Conservation (phyloP, 2,329 filamentous ascomycete species). For the Colletotrichum magnum region DNA sequence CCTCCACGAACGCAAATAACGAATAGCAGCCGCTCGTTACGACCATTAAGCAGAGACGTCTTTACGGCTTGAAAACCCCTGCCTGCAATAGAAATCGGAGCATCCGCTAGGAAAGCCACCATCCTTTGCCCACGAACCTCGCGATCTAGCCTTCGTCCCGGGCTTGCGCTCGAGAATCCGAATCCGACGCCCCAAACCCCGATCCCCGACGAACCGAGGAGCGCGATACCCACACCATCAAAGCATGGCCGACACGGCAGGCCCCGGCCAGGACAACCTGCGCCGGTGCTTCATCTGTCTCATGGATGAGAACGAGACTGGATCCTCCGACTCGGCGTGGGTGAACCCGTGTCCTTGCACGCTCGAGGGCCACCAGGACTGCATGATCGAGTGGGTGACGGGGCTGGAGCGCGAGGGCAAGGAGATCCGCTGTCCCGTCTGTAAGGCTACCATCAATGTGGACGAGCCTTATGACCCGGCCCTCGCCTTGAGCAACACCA, state of each 20-base stretch:
- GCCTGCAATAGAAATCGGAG: not conserved
- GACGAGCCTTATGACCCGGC: constrained; percentile 81
- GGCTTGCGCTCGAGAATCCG: not conserved
- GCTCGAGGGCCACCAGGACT: constrained; percentile 90
- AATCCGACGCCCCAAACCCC: not conserved
- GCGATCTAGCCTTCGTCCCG: not conserved
- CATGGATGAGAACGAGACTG: constrained; percentile 66
- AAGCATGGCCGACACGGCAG: not conserved
- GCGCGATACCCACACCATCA: not conserved
- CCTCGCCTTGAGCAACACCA: constrained; percentile 74
- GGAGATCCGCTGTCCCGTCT: constrained; percentile 87
- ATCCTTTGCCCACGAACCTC: not conserved
- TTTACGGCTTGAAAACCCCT: too few species aligned
- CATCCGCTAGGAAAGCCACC: constrained; percentile 10
- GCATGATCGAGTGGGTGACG: constrained; percentile 93
- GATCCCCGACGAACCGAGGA: not conserved
- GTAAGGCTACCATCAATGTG: constrained; percentile 85
- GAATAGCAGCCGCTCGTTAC: not conserved
- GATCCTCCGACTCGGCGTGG: constrained; percentile 72
- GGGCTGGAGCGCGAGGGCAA: constrained; percentile 80
- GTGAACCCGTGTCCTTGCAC: constrained; percentile 92
- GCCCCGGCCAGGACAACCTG: constrained; percentile 11
- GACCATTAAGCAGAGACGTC: too few species aligned
- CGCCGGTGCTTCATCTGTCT: constrained; percentile 75
- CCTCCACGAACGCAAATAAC: not conserved